phyloP scores from a whole-genome alignment of 257 asterid genomes.

The Solanum etuberosum region DNA sequence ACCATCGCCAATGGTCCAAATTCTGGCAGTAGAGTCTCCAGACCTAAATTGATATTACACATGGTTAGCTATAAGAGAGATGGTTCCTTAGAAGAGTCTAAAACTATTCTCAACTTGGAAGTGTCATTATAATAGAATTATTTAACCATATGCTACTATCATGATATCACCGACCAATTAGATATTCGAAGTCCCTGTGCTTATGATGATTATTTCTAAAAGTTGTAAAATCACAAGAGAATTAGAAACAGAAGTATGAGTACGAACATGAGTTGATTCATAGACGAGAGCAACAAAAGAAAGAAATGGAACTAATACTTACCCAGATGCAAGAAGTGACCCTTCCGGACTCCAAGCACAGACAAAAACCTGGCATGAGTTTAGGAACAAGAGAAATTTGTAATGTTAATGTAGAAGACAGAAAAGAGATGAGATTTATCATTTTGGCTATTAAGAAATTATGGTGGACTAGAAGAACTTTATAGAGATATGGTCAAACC shows the following conservation, averaged over 20 bases:
- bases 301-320: conserved; percentile 11
- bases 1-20: conserved; percentile 68
- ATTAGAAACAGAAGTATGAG: neutral
- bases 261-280: neutral
- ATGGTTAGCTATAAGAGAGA: neutral
- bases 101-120: neutral
- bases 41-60: conserved; percentile 30
- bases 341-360: conserved; percentile 94
- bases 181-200: neutral
- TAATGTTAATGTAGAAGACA: neutral
- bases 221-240: neutral
- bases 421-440: neutral
- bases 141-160: neutral
- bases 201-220: neutral
- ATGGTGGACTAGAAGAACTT: neutral
- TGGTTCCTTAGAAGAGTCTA: neutral
- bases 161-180: no score
- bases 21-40: conserved; percentile 95
- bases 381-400: neutral
- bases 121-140: no score
- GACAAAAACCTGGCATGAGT: conserved; percentile 67
- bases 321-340: conserved; percentile 97
- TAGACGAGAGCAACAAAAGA: neutral
- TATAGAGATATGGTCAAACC: conserved; percentile 29
- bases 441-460: neutral